Evolutionary conservation across 2,329 filamentous ascomycete species (phyloP).

Genomic region (Monilinia vaccinii-corymbosi): DNA sequence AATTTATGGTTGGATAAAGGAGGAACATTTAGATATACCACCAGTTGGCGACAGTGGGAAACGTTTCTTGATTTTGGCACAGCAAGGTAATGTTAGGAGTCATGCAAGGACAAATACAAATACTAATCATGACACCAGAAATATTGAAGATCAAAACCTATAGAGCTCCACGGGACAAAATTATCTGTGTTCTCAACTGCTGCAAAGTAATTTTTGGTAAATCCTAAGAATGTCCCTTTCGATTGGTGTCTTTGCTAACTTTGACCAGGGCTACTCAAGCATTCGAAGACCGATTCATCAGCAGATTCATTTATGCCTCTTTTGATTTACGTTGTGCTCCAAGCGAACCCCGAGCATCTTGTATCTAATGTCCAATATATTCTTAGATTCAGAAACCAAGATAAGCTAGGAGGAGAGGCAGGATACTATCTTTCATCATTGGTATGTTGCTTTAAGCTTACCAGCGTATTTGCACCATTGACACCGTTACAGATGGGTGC

Average conservation of each 20-base stretch:
- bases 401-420: conserved; percentile 94
- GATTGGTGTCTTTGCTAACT: conserved; percentile 17
- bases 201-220: conserved; percentile 98
- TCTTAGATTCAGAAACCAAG: conserved; percentile 89
- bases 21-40: conserved; percentile 89
- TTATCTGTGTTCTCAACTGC: conserved; percentile 96
- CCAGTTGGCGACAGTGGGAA: conserved; percentile 76
- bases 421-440: conserved; percentile 96
- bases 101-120: neutral
- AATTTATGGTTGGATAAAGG: conserved; percentile 90
- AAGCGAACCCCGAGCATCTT: conserved; percentile 88
- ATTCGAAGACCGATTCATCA: conserved; percentile 86
- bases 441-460: conserved; percentile 38
- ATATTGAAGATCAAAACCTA: conserved; percentile 95
- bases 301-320: conserved; percentile 94
- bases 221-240: conserved; percentile 16
- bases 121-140: conserved; percentile 45
- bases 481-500: conserved; percentile 61
- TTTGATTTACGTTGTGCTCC: conserved; percentile 89
- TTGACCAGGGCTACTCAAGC: conserved; percentile 66
- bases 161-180: conserved; percentile 92
- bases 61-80: conserved; percentile 79
- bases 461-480: conserved; percentile 3
- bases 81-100: conserved; percentile 55
- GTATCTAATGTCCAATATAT: conserved; percentile 99